Evolutionary conservation across 305 asterid species (phyloP).

Genomic region (Petunia hybrid): DNA sequence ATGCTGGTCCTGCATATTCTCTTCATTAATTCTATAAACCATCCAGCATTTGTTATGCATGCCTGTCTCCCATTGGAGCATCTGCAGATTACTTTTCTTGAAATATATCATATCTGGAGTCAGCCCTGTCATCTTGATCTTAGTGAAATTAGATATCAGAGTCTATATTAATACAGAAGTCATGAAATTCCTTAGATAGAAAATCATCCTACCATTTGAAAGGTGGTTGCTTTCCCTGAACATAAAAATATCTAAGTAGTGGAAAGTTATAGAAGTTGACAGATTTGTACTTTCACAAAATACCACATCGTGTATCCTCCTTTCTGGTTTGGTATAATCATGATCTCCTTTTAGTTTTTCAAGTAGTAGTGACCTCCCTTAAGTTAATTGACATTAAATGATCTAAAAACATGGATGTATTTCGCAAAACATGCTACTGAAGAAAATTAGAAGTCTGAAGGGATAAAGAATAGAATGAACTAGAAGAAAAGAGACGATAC

Average conservation of each 20-base stretch:
- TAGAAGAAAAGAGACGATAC: no score
- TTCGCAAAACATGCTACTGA: no score
- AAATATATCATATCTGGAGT: conserved; percentile 21
- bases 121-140: conserved; percentile 8
- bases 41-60: conserved; percentile 1
- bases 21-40: neutral
- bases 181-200: conserved; percentile 7
- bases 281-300: neutral
- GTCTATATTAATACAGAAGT: neutral
- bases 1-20: neutral
- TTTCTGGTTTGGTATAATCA: neutral
- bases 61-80: conserved; percentile 19
- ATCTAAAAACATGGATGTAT: no score
- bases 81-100: conserved; percentile 16
- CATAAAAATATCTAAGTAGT: neutral
- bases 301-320: neutral
- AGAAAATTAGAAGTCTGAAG: no score
- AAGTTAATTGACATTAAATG: no score
- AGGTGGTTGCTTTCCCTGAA: conserved; percentile 13
- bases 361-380: no score
- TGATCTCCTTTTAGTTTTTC: neutral
- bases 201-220: conserved; percentile 1
- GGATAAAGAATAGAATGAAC: no score
- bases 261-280: neutral
- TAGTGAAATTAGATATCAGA: neutral